Percentiles rank a stretch among this genome's conserved stretches.
These are phyloP conservation scores for Oehlia diaphana DNA, from an alignment of 192 early-diverging fungal species.

Conservation along the genomic window DNA sequence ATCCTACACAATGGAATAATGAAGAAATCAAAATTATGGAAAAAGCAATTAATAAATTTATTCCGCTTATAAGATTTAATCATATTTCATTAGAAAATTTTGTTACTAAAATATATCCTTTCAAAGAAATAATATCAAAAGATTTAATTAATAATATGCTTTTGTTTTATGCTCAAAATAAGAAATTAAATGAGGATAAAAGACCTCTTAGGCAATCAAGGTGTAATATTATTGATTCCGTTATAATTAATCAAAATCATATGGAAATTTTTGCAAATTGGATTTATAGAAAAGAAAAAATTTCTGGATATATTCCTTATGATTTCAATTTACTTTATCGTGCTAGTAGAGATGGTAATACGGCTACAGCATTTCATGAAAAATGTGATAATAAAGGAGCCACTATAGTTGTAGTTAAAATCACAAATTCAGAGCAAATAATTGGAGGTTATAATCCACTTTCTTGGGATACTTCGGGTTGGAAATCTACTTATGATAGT, in stretches of 20 bases:
- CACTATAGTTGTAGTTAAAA: not conserved
- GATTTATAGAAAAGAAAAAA: not conserved
- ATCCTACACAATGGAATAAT: no score
- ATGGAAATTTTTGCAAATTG: not conserved
- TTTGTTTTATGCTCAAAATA: not conserved
- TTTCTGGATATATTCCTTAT: no score
- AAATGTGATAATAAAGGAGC: not conserved
- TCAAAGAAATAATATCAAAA: no score
- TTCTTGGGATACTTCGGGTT: not conserved
- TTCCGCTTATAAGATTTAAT: no score
- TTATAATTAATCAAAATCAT: no score
- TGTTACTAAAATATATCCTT: no score
- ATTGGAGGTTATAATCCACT: conserved; percentile 13
- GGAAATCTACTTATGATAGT: no score
- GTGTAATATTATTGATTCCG: not conserved
- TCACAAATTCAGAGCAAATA: not conserved
- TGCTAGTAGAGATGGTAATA: not conserved
- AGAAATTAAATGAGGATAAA: not conserved
- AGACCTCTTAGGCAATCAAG: not conserved
- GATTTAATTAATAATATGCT: no score
- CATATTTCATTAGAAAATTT: no score
- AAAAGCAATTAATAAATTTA: no score
- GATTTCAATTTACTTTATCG: not conserved
- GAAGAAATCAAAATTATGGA: no score
- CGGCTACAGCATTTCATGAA: no score